Percentiles rank a stretch among this genome's conserved stretches.
Conservation (phyloP, 495 filamentous ascomycete species). For the Penicillium daleae region DNA sequence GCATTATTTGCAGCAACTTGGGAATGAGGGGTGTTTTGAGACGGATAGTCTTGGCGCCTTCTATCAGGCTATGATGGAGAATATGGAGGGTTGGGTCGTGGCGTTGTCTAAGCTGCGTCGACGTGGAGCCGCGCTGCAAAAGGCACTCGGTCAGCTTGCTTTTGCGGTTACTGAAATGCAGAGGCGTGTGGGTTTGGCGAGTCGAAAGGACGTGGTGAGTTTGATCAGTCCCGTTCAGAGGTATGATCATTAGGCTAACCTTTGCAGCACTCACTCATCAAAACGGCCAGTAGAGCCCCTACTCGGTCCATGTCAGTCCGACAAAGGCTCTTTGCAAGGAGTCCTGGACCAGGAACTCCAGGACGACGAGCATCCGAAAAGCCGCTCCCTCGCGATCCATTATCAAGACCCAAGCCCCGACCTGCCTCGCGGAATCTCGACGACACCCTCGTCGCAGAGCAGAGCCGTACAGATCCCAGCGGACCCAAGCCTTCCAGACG, state of each 20-base stretch:
- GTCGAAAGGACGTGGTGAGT: slow-evolving; percentile 60
- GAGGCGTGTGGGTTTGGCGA: slow-evolving; percentile 71
- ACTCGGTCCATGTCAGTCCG: slow-evolving; percentile 27
- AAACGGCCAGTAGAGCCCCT: slow-evolving; percentile 9
- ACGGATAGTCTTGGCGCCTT: slow-evolving; percentile 60
- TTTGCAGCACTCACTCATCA: slow-evolving; percentile 30
- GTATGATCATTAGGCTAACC: neutral
- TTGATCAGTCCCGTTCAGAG: slow-evolving; percentile 13
- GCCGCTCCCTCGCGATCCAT: slow-evolving; percentile 42
- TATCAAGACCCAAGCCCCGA: slow-evolving; percentile 15
- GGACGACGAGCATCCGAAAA: slow-evolving; percentile 28
- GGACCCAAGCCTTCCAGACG: slow-evolving; percentile 5
- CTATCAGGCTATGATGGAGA: slow-evolving; percentile 79
- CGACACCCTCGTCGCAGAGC: slow-evolving; percentile 19
- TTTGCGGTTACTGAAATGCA: slow-evolving; percentile 78
- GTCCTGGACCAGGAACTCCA: slow-evolving; percentile 3
- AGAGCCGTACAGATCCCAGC: slow-evolving; percentile 20
- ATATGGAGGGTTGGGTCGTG: slow-evolving; percentile 82
- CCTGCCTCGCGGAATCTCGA: slow-evolving; percentile 16
- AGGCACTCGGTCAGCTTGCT: slow-evolving; percentile 64
- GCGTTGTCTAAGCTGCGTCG: slow-evolving; percentile 69
- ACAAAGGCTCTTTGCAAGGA: slow-evolving; percentile 32
- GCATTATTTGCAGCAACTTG: slow-evolving; percentile 67
- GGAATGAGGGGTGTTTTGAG: slow-evolving; percentile 56
- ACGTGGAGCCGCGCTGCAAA: slow-evolving; percentile 63